Evolutionary conservation across 1,284 basidiomycete species (phyloP), one percentile per base, ranked within the genome.

Genomic region (Austropuccinia psidii): DNA sequence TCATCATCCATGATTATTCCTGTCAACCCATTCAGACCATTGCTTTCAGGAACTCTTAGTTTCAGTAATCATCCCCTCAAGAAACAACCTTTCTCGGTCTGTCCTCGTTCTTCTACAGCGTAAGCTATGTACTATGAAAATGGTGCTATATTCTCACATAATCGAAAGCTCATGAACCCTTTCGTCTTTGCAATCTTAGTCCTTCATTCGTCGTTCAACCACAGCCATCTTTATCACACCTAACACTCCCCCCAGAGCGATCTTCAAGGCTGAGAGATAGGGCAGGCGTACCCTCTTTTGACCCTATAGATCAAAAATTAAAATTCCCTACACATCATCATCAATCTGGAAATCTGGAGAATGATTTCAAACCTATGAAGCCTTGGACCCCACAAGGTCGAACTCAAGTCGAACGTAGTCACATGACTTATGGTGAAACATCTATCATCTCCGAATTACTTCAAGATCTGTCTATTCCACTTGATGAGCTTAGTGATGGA

Each of bases 391-490:
- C 55, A 55, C n/a, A 39, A 2, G 17, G 37, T 19, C 52, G 67
- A n/a, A 70, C 54, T 13, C 67, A 60, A 50, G 35, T 31, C 24
- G 67, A 70, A 19, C 19, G 67, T 9, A 47, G 27, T 21, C 52
- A 70, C 31, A 60, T 70, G 67, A 70, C 17, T 31, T 55, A 70
- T 24, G 33, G 41, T 15, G 67, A 70, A 70, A 57, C 54, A 17
- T 24, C 27, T 21, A 70, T 70, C 17, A 55, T 55, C 2, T 50
- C 60, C 11, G 67, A 70, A 27, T 41, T 70, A 37, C 31, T 70
- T 4, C 31, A 70, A 60, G 67, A 70, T n/a, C 55, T 70, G 37
- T 27, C 67, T 13, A 70, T 70, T 35, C 67, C 67, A 57, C 11
- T 47, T 13, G 43, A 60, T 19, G 43, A 70, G 49, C 55, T 57